Evolutionary conservation across 441 rosid species (phyloP).

Genomic region (Aquilaria agallochum): DNA sequence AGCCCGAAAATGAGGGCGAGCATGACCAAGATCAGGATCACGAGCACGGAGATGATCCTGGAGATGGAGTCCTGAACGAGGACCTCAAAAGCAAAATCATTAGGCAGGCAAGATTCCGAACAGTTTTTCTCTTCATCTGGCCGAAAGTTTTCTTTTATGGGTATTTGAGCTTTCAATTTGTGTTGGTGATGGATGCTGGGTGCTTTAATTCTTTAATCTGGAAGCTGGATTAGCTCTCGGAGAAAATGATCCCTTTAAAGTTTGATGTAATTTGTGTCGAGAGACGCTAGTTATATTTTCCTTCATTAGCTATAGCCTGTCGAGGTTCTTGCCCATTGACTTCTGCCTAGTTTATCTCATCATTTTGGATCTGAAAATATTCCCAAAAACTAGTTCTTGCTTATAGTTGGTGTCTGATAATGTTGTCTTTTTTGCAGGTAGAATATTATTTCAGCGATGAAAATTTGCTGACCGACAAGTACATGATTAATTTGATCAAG

Average conservation of each 20-base stretch:
- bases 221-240: neutral
- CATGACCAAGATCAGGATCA: conserved; percentile 17
- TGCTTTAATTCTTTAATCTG: neutral
- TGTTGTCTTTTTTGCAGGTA: conserved; percentile 45
- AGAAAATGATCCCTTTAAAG: too few relatives aligned
- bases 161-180: too few relatives aligned
- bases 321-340: neutral
- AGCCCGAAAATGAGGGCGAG: neutral
- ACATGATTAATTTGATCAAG: conserved; percentile 60
- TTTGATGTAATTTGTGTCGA: too few relatives aligned
- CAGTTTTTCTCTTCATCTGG: neutral
- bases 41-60: conserved; percentile 29
- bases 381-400: too few relatives aligned
- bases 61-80: conserved; percentile 30
- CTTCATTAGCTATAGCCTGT: neutral
- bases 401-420: too few relatives aligned
- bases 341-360: too few relatives aligned
- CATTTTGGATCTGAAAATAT: too few relatives aligned
- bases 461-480: conserved; percentile 77
- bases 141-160: too few relatives aligned
- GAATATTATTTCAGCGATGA: conserved; percentile 93
- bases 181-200: neutral
- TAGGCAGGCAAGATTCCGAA: conserved; percentile 48
- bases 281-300: too few relatives aligned
- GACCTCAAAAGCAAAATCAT: conserved; percentile 67